Base-by-base conservation (phyloP, 2,329 filamentous ascomycete genomes). In the Aspergillus carbonarius region DNA sequence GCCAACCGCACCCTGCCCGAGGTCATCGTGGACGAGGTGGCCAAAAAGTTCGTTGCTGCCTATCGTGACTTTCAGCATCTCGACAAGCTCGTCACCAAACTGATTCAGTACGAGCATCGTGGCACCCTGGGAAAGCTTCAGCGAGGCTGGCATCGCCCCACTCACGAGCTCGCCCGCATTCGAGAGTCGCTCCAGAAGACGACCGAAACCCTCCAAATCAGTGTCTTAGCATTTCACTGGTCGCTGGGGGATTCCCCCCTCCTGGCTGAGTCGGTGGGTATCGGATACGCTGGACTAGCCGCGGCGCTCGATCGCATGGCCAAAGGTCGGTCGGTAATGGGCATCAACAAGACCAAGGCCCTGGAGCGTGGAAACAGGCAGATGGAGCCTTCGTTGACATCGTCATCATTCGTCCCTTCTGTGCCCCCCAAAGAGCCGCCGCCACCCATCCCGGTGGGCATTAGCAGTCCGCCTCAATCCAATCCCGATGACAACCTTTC, bases 191-290 rank as follows among this genome's bases (percentile, higher is more conserved):
- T 90, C 8, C 77, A 75, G 9, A 84, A 81, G 69, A 87, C 83
- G 12, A 81, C 83, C 9, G 86, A 89, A 64, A 81, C 84, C 2
- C 73, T 90, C 50, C 83, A 82, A 64, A 85, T 88, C 79, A 88
- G 85, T 67, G 82, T 85, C 0, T 80, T 88, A 47, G 84, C 88
- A 65, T 89, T 89, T 71, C 82, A 87, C 63, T 89, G 86, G 85
- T 85, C 82, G 18, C 76, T 89, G 3, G 85, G 85, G 8, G 80
- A 80, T 30, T 79, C 80, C 18, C 84, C 82, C 68, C 82, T 83
- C 15, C 12, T 44, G 37, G 85, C 88, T 63, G 81, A 82, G 15
- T 81, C 85, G 12, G 80, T 85, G 42, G 85, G 86, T 17, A 88
- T 88, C 47, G 88, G 88, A 44, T 90, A 88, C 67, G 86, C 86